Evolutionary conservation across 352 stramenopile species (phyloP).

Genomic region (Phytopythium oedochilum): DNA sequence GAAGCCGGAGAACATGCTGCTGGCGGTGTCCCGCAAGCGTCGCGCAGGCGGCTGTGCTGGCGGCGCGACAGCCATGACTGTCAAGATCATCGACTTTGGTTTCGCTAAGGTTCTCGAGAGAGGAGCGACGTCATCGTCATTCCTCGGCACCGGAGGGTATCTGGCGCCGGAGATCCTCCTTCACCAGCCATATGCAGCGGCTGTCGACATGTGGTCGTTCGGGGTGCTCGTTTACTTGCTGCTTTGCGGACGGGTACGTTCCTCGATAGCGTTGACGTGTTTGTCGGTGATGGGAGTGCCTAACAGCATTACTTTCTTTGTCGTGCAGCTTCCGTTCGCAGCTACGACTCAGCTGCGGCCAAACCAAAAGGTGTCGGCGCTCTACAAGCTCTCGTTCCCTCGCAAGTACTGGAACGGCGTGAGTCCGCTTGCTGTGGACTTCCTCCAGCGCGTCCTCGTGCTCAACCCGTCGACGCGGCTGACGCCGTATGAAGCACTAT

Average conservation of each 20-base stretch:
- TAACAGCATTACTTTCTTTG: background rate
- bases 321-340: slow-evolving; percentile 51
- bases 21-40: slow-evolving; percentile 27
- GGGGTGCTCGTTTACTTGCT: slow-evolving; percentile 96
- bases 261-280: background rate
- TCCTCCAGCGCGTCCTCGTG: slow-evolving; percentile 54
- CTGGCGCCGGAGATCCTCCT: slow-evolving; percentile 97
- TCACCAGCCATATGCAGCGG: slow-evolving; percentile 92
- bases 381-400: slow-evolving; percentile 71
- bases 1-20: slow-evolving; percentile 76
- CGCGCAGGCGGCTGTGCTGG: slow-evolving; percentile 5
- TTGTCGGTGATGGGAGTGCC: background rate
- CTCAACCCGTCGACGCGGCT: slow-evolving; percentile 47
- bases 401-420: slow-evolving; percentile 72
- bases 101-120: slow-evolving; percentile 89
- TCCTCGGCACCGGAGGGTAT: slow-evolving; percentile 90
- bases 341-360: slow-evolving; percentile 52
- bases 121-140: slow-evolving; percentile 52
- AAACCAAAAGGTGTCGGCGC: slow-evolving; percentile 51
- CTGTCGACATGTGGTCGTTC: slow-evolving; percentile 97
- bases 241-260: slow-evolving; percentile 92
- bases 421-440: slow-evolving; percentile 49
- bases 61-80: slow-evolving; percentile 12
- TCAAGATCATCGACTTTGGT: slow-evolving; percentile 99
- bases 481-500: slow-evolving; percentile 46